phyloP scores from a whole-genome alignment of 2,329 filamentous ascomycete genomes.

The Colletotrichum endophyticum region DNA sequence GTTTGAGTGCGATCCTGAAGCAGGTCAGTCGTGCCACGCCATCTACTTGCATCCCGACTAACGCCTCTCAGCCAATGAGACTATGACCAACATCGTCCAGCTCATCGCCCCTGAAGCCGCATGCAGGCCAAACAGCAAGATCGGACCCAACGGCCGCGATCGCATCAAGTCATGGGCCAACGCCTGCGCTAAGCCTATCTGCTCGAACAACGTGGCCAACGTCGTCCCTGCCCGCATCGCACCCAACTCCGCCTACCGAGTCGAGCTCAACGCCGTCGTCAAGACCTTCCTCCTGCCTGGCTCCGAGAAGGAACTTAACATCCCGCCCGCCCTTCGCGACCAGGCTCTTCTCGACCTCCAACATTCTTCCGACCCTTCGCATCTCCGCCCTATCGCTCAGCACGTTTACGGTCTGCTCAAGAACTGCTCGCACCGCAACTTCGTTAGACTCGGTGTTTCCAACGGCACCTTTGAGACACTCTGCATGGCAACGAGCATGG shows the following conservation, averaged over 20 bases:
- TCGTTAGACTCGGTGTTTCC: slow-evolving; percentile 58
- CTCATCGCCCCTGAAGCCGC: slow-evolving; percentile 33
- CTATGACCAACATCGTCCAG: slow-evolving; percentile 36
- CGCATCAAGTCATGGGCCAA: slow-evolving; percentile 26
- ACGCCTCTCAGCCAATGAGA: slow-evolving; percentile 28
- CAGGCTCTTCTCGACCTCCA: slow-evolving; percentile 40
- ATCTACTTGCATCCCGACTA: background rate
- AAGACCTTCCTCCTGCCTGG: slow-evolving; percentile 44
- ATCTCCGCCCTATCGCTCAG: slow-evolving; percentile 48
- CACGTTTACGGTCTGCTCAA: slow-evolving; percentile 51
- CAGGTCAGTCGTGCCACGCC: slow-evolving; percentile 28
- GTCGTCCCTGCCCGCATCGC: slow-evolving; percentile 18
- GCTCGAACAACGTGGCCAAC: background rate
- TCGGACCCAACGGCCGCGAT: slow-evolving; percentile 19
- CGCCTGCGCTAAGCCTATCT: slow-evolving; percentile 13
- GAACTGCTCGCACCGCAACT: slow-evolving; percentile 54
- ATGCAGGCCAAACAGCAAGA: slow-evolving; percentile 25
- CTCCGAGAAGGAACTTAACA: slow-evolving; percentile 51
- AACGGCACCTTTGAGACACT: slow-evolving; percentile 56
- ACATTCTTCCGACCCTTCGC: slow-evolving; percentile 38
- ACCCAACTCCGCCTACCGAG: slow-evolving; percentile 18
- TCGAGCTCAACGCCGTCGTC: slow-evolving; percentile 44
- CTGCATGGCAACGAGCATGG: slow-evolving; percentile 49
- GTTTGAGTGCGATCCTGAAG: slow-evolving; percentile 32
- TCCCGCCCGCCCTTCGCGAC: slow-evolving; percentile 45